A percentile compares a stretch with the other conserved stretches of the same genome.
Conservation (phyloP, 2,329 filamentous ascomycete species). For the Knufia petricola region DNA sequence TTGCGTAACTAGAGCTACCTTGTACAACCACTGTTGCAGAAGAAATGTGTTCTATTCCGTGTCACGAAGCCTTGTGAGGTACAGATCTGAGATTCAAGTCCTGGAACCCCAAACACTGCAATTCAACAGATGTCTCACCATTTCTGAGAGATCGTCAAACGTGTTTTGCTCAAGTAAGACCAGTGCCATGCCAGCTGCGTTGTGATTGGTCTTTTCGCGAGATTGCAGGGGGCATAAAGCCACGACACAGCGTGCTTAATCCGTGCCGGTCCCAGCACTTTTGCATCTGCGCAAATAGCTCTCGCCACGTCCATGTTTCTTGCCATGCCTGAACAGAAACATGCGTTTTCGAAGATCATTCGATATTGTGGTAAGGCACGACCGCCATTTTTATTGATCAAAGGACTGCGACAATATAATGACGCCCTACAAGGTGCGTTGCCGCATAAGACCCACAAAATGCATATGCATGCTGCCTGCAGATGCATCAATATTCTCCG, state of each 20-base stretch:
- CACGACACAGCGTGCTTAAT: too few relatives aligned
- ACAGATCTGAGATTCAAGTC: not conserved
- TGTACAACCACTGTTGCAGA: too few relatives aligned
- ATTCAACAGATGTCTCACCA: conserved; percentile 18
- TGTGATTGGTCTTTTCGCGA: not conserved
- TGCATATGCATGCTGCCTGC: not conserved
- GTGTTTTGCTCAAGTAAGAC: too few relatives aligned
- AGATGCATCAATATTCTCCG: not conserved
- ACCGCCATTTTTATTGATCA: too few relatives aligned
- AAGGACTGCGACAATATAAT: too few relatives aligned
- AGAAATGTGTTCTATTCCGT: too few relatives aligned
- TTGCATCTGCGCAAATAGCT: not conserved
- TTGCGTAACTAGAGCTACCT: too few relatives aligned
- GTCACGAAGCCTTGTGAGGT: too few relatives aligned
- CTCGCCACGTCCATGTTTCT: conserved; percentile 5
- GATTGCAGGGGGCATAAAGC: not conserved
- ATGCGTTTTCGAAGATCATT: not conserved
- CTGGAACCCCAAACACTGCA: not conserved
- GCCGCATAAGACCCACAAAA: not conserved
- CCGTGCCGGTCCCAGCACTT: too few relatives aligned
- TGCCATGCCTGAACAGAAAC: not conserved
- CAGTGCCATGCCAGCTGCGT: too few relatives aligned
- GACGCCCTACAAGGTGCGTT: too few relatives aligned
- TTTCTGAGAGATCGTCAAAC: conserved; percentile 14
- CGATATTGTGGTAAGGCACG: not conserved